Base-by-base conservation (phyloP, 2,329 filamentous ascomycete genomes). In the Allantophomopsis lycopodina region DNA sequence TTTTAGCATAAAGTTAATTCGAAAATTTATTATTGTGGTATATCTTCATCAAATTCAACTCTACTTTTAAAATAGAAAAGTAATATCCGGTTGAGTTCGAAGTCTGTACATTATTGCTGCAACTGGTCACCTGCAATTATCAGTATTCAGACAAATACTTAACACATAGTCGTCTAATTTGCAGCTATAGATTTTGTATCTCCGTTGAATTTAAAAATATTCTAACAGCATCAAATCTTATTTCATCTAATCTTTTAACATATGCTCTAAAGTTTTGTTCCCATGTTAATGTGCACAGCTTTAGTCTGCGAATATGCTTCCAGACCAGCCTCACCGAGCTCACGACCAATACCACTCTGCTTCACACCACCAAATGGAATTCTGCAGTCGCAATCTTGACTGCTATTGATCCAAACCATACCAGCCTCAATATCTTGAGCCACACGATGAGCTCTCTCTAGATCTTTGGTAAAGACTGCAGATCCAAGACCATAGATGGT, bases 341-440 rank as follows among this genome's bases (percentile, higher is more conserved):
- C 64, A 14, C 68, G 53, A 0, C 71, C 70, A 51, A 74, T 72
- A 3, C 73, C 73, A 52, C 64, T 69, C 58, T 74, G 68, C 58
- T 78, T 78, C 6, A 76, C 68, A 66, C 70, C 35, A 14, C 71
- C 71, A 49, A 75, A 75, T 0, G 71, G 71, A 41, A 75, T 56
- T 7, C 62, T 50, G 37, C 48, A 56, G 42, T 60, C 55, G 14
- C 47, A 51, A 42, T 59, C 55, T 40, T 73, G 46, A 43, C 54
- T 57, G 20, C 52, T 56, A 44, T 65, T 65, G 46, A 65, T 59
- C 61, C 62, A 64, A 15, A 64, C 62, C 60, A 60, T 64, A 35
- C 73, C 73, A 7, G 71, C 66, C 54, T 76, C 69, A 23, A 77
- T 66, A 15, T 64, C 68, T 45, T 64, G 66, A 32, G 66, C 61